Evolutionary conservation across 2,329 filamentous ascomycete species (phyloP).

Genomic region (Plenodomus biglobosus): DNA sequence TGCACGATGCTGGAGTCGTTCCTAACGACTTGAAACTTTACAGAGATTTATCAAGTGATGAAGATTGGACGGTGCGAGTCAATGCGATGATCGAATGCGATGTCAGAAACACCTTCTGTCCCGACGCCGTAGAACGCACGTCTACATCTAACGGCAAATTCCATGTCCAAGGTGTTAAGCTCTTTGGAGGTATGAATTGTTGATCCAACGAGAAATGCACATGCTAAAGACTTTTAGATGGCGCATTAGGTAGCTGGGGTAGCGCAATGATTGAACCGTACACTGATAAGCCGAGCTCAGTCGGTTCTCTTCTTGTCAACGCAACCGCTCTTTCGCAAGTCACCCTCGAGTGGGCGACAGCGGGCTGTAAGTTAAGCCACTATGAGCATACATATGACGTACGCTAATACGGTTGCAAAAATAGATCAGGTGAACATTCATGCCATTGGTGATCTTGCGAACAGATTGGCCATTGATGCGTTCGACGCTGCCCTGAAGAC

Average conservation of each 20-base stretch:
- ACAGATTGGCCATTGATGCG: conserved; percentile 65
- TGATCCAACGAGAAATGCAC: not conserved
- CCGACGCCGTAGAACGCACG: conserved; percentile 52
- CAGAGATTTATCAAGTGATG: conserved; percentile 52
- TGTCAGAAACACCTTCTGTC: conserved; percentile 65
- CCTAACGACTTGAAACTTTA: conserved; percentile 59
- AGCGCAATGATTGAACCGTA: conserved; percentile 73
- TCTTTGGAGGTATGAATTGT: conserved; percentile 61
- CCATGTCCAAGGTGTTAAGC: conserved; percentile 64
- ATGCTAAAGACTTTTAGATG: conserved; percentile 52
- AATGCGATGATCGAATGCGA: conserved; percentile 70
- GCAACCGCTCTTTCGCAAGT: conserved; percentile 59
- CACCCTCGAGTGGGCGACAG: conserved; percentile 59
- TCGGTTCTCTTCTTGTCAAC: conserved; percentile 67
- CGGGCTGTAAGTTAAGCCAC: conserved; percentile 47
- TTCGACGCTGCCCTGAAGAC: conserved; percentile 59
- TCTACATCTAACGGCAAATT: conserved; percentile 54
- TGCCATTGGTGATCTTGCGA: conserved; percentile 70
- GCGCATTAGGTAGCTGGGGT: conserved; percentile 70
- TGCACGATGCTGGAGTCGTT: conserved; percentile 67
- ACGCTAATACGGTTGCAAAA: not conserved
- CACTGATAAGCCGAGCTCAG: conserved; percentile 61
- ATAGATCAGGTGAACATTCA: conserved; percentile 68
- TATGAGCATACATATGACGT: not conserved
- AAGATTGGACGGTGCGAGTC: conserved; percentile 63